These are phyloP conservation scores for Exophiala alcalophila DNA, from an alignment of 2,329 filamentous ascomycete species.

Conservation along the genomic window DNA sequence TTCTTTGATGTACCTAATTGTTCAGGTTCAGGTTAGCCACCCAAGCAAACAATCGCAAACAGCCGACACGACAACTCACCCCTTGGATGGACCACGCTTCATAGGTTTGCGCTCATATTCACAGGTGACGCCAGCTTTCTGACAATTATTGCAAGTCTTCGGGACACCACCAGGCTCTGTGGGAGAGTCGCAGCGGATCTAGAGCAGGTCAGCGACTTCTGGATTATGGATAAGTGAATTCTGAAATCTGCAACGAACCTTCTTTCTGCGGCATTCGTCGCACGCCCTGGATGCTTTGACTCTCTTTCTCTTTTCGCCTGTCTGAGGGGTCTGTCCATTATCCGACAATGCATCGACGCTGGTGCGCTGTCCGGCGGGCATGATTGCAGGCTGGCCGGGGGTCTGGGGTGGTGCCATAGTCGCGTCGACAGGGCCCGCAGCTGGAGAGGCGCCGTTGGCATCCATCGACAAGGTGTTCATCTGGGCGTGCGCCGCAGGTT, in stretches of 20 bases:
- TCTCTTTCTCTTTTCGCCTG: constrained; percentile 66
- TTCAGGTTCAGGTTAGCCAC: not conserved
- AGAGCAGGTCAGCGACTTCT: constrained; percentile 17
- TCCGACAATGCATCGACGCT: constrained; percentile 23
- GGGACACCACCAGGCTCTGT: constrained; percentile 63
- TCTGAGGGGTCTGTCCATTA: constrained; percentile 15
- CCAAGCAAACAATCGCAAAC: too few relatives aligned
- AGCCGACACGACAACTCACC: constrained; percentile 54
- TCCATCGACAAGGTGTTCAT: constrained; percentile 9
- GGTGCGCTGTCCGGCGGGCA: constrained; percentile 14
- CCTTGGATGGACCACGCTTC: constrained; percentile 86
- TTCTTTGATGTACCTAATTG: constrained; percentile 89
- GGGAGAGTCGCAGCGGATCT: constrained; percentile 80
- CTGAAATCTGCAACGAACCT: constrained; percentile 46
- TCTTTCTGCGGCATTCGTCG: constrained; percentile 84
- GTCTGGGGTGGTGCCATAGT: constrained; percentile 25
- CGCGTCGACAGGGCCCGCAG: constrained; percentile 13
- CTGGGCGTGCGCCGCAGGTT: constrained; percentile 6
- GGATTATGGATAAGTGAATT: too few relatives aligned
- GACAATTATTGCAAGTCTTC: constrained; percentile 76
- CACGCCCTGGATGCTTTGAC: constrained; percentile 86
- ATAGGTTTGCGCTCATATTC: constrained; percentile 84
- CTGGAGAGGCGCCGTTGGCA: constrained; percentile 12
- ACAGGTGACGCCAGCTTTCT: constrained; percentile 70
- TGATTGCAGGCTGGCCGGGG: constrained; percentile 14